Conservation (phyloP, 108 stramenopile species). For the Skeletonema tropicum region DNA sequence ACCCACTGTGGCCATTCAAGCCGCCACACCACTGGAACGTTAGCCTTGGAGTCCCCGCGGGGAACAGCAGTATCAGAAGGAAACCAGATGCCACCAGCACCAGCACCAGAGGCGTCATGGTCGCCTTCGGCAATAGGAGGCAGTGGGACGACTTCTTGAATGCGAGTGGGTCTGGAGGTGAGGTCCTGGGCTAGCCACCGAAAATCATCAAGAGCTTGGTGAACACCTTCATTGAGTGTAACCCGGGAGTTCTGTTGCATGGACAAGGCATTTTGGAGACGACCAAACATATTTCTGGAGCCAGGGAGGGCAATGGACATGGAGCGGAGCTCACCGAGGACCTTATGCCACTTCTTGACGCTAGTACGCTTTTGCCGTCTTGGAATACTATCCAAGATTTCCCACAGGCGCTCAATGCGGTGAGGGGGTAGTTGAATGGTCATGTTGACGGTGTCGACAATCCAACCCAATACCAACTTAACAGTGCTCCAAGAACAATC, state of each 20-base stretch:
- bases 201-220: conserved; percentile 40
- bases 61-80: conserved; percentile 10
- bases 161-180: conserved; percentile 25
- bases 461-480: conserved; percentile 28
- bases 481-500: conserved; percentile 17
- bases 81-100: conserved; percentile 50
- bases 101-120: conserved; percentile 48
- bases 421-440: conserved; percentile 27
- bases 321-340: conserved; percentile 50
- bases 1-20: conserved; percentile 21
- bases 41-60: neutral
- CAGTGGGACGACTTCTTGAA: conserved; percentile 50
- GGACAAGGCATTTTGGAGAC: conserved; percentile 45
- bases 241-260: neutral
- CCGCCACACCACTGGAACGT: conserved; percentile 49
- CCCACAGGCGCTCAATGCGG: conserved; percentile 24
- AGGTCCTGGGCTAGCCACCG: conserved; percentile 25
- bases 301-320: conserved; percentile 55
- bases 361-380: neutral
- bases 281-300: conserved; percentile 36
- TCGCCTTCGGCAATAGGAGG: conserved; percentile 33
- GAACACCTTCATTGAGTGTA: neutral
- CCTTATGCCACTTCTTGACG: conserved; percentile 36
- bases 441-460: conserved; percentile 15
- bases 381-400: conserved; percentile 9